These are phyloP conservation scores for Eudorina sp. DNA, from an alignment of 139 green algal genomes.

Conservation along the genomic window DNA sequence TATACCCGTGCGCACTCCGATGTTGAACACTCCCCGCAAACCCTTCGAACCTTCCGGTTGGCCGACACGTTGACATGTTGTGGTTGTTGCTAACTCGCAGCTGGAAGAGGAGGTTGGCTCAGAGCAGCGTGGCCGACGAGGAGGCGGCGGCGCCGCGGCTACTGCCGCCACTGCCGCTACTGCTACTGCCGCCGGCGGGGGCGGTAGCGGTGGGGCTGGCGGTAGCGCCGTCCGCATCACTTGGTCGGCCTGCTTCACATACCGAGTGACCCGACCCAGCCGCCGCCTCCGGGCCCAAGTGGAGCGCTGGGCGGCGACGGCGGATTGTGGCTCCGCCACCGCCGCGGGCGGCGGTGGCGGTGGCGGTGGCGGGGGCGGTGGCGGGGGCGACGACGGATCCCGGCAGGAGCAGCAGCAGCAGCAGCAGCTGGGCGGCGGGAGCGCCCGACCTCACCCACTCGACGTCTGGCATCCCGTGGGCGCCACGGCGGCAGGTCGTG, in stretches of 20 bases:
- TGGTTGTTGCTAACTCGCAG: too few relatives aligned
- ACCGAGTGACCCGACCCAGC: not conserved
- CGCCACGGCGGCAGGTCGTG: not conserved
- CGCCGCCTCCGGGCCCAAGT: conserved; percentile 9
- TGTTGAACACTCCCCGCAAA: too few relatives aligned
- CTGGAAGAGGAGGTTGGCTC: too few relatives aligned
- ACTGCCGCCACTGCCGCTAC: too few relatives aligned
- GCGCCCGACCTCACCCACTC: not conserved
- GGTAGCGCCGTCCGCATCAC: not conserved
- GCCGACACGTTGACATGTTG: too few relatives aligned
- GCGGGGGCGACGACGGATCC: not conserved
- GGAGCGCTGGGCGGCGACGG: conserved; percentile 22
- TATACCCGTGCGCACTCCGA: too few relatives aligned
- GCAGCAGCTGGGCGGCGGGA: not conserved
- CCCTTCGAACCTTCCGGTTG: too few relatives aligned
- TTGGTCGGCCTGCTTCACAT: conserved; percentile 45
- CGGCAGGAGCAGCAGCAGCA: not conserved
- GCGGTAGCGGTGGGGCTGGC: not conserved
- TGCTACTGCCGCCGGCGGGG: not conserved
- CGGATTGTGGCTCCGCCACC: too few relatives aligned
- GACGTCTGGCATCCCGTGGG: not conserved
- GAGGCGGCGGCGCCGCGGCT: too few relatives aligned
- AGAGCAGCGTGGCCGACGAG: too few relatives aligned
- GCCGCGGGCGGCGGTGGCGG: conserved; percentile 20
- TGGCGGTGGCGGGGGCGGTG: not conserved